phyloP scores from a whole-genome alignment of 2,329 filamentous ascomycete species.

The Ceratocystis diversiconidia region DNA sequence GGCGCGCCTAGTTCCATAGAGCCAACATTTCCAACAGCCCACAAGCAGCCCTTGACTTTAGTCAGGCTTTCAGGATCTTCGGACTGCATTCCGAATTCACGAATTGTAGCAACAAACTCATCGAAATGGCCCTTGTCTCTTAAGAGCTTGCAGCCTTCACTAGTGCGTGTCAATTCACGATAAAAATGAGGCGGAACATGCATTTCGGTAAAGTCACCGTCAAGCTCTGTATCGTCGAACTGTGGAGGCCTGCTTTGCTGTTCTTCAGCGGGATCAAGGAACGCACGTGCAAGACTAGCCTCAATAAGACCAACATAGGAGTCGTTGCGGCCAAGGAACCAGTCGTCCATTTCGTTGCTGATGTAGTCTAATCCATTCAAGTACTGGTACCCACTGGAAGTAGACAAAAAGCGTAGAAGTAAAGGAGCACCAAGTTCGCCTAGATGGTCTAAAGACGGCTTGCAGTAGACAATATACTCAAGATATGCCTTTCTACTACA shows the following conservation, averaged over 20 bases:
- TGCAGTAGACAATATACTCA: constrained; percentile 92
- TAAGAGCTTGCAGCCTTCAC: constrained; percentile 79
- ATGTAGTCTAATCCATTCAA: constrained; percentile 95
- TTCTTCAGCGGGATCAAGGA: constrained; percentile 51
- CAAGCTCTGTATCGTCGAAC: constrained; percentile 43
- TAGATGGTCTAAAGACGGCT: constrained; percentile 83
- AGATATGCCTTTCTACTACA: constrained; percentile 85
- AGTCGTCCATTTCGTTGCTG: constrained; percentile 98
- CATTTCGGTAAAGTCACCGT: constrained; percentile 44
- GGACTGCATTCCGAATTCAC: constrained; percentile 70
- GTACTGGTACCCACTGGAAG: constrained; percentile 94
- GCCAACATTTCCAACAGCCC: constrained; percentile 95
- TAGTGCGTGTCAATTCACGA: constrained; percentile 79
- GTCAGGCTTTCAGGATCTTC: constrained; percentile 74
- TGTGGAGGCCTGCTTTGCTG: constrained; percentile 42
- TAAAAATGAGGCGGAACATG: constrained; percentile 96
- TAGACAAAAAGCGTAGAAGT: constrained; percentile 81
- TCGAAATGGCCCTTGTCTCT: constrained; percentile 92
- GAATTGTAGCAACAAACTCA: constrained; percentile 80
- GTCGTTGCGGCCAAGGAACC: constrained; percentile 94
- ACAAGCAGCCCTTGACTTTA: constrained; percentile 92
- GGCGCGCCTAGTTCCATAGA: constrained; percentile 95
- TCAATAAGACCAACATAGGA: constrained; percentile 91
- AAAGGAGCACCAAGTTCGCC: constrained; percentile 93
- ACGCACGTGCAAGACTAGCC: constrained; percentile 80